These are phyloP conservation scores for Ceratocystis lukuohia DNA, from an alignment of 2,329 filamentous ascomycete genomes.

Conservation along the genomic window DNA sequence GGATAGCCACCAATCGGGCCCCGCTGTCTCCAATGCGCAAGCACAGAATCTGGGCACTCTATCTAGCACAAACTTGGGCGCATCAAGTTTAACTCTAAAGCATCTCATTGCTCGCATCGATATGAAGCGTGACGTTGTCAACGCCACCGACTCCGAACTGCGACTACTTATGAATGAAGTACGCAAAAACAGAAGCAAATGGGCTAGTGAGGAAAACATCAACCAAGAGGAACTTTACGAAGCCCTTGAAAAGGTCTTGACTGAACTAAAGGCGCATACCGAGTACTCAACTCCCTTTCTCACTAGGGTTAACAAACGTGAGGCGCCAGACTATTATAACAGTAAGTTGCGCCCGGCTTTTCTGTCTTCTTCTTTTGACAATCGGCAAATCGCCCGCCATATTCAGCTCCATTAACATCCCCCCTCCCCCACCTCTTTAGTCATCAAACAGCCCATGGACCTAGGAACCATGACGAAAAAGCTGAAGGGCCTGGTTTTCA, in stretches of 20 bases:
- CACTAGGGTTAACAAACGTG: conserved; percentile 87
- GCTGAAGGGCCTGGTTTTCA: conserved; percentile 65
- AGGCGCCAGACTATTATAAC: conserved; percentile 88
- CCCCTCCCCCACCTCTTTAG: conserved; percentile 29
- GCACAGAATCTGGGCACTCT: conserved; percentile 49
- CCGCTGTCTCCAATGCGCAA: conserved; percentile 40
- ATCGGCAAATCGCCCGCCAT: not conserved
- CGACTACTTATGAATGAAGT: conserved; percentile 93
- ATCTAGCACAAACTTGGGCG: conserved; percentile 86
- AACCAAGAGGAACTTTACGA: conserved; percentile 97
- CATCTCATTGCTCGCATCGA: conserved; percentile 95
- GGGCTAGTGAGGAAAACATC: conserved; percentile 94
- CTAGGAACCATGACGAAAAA: conserved; percentile 98
- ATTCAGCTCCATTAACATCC: conserved; percentile 20
- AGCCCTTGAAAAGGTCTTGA: conserved; percentile 89
- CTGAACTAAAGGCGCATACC: conserved; percentile 90
- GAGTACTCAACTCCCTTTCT: conserved; percentile 96
- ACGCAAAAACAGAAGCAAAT: conserved; percentile 94
- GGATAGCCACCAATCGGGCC: conserved; percentile 48
- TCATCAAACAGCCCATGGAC: conserved; percentile 96
- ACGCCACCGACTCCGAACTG: conserved; percentile 83
- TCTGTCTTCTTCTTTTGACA: not conserved
- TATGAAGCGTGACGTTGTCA: conserved; percentile 76
- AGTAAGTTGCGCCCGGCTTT: conserved; percentile 41
- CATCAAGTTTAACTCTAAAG: conserved; percentile 89